These are phyloP conservation scores for Aspergillus biplanus DNA, from an alignment of 495 filamentous ascomycete genomes.

Conservation along the genomic window DNA sequence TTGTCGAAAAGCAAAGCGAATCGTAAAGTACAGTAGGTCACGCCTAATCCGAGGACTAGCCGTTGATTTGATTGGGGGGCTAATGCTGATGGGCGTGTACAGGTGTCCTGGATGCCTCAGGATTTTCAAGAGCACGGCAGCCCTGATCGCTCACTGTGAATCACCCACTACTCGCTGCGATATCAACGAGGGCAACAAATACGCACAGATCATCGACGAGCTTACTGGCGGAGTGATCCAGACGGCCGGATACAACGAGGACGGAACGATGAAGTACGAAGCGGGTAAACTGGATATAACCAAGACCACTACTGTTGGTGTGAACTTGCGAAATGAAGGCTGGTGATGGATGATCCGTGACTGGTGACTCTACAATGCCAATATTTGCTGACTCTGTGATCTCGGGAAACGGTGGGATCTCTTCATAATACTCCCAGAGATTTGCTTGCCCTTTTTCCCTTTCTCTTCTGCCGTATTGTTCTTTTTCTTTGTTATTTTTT, in stretches of 20 bases:
- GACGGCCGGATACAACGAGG: slow-evolving; percentile 27
- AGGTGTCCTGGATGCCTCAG: slow-evolving; percentile 51
- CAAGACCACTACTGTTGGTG: slow-evolving; percentile 6
- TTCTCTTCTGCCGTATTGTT: too few species aligned
- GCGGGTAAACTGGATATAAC: slow-evolving; percentile 21
- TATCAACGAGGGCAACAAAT: slow-evolving; percentile 38
- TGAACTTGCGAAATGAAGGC: background rate
- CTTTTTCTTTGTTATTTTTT: too few species aligned
- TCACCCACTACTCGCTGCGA: slow-evolving; percentile 43
- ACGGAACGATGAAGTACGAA: slow-evolving; percentile 33
- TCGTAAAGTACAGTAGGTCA: slow-evolving; percentile 23
- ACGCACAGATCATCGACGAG: slow-evolving; percentile 47
- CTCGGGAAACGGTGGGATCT: background rate
- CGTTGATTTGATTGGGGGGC: background rate
- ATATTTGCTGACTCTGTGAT: background rate
- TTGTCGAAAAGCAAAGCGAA: slow-evolving; percentile 21
- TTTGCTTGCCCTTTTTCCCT: too few species aligned
- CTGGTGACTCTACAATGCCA: background rate
- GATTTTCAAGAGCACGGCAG: slow-evolving; percentile 44
- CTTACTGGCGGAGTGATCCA: slow-evolving; percentile 53
- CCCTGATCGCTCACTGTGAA: slow-evolving; percentile 56
- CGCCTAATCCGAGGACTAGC: background rate
- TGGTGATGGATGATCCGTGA: background rate
- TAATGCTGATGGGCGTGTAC: background rate
- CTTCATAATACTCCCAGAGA: background rate